A percentile compares a stretch with the other conserved stretches of the same genome.
Evolutionary conservation across 495 filamentous ascomycete species (phyloP).

Genomic region (Hypoxylon perforatum): DNA sequence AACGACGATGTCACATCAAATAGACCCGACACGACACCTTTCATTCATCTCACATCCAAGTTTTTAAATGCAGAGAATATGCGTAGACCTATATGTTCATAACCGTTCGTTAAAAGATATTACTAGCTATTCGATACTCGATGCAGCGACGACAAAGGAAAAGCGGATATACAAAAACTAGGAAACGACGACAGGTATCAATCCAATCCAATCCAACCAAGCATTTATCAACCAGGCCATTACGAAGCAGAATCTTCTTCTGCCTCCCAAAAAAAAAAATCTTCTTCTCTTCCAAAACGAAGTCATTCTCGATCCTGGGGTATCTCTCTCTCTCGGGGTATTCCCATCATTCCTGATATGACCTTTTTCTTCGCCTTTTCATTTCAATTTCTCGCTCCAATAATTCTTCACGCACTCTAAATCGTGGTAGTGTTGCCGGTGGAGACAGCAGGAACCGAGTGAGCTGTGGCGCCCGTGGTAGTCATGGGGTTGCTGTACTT

Average conservation of each 20-base stretch:
- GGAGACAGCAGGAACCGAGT: slow-evolving; percentile 1
- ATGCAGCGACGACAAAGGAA: slow-evolving; percentile 22
- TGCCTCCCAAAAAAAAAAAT: background rate
- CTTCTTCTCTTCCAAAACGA: slow-evolving; percentile 18
- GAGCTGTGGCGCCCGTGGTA: background rate
- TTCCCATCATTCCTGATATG: slow-evolving; percentile 17
- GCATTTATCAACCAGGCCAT: slow-evolving; percentile 13
- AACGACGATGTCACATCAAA: too few relatives aligned
- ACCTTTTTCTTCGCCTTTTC: background rate
- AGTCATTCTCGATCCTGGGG: slow-evolving; percentile 30
- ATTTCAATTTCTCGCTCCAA: background rate
- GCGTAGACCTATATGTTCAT: background rate
- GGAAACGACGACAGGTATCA: slow-evolving; percentile 20
- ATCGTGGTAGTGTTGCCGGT: slow-evolving; percentile 22
- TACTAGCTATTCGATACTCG: slow-evolving; percentile 12
- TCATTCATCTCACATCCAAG: too few relatives aligned
- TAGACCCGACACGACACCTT: too few relatives aligned
- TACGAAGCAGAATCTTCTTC: background rate
- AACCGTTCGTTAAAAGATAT: background rate
- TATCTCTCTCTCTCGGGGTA: slow-evolving; percentile 40
- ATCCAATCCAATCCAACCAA: too few relatives aligned
- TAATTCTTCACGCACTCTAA: slow-evolving; percentile 14
- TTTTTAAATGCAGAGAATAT: too few relatives aligned
- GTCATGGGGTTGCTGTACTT: slow-evolving; percentile 17
- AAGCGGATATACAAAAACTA: slow-evolving; percentile 21